Evolutionary conservation across 108 stramenopile genomes (phyloP), one percentile per base, ranked within the genome.

Genomic region (Nitzschia inconspicua): DNA sequence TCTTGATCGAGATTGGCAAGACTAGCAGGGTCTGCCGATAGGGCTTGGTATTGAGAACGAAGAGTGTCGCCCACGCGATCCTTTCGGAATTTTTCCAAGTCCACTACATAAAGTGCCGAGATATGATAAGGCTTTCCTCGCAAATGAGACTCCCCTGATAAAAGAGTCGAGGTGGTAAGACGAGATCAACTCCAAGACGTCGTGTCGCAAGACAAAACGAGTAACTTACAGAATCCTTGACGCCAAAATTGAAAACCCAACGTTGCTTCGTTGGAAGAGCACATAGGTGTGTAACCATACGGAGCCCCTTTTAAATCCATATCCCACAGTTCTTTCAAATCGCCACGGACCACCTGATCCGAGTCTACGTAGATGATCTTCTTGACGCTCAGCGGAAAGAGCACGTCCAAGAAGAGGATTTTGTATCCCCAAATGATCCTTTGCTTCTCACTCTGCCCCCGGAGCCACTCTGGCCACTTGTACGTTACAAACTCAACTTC

Each of bases 371-470:
- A 95, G 14, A 96, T 96, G 36, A 98, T 87, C 66, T 96, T 96
- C 68, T 96, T 89, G 42, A 99, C 88, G 62, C 84, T 73, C 14
- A 97, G 79, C 4, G 99, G 99, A 68, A 99, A 99, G 2, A 99
- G 84, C 13, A 99, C 99, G 66, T 99, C 99, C 19, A 99, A 72
- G 61, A 99, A 99, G 8, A 99, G 82, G 56, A 99, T 99, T 77
- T 99, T 99, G 85, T 98, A 99, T 18, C 99, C 99, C 99, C 99
- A 99, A 65, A 99, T 99, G 47, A 97, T 95, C 26, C 99, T 79
- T 80, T 99, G 99, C 75, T 98, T 96, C 70, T 98, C 96, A 34
- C 81, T 94, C 68, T 99, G 98, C 24, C 77, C 80, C 25, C 95
- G 85, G 20, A 99, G 83, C 98, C 98, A 99, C 66, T 97, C 88